These are phyloP conservation scores for Parmelia sp. DNA, from an alignment of 495 filamentous ascomycete genomes.

Conservation along the genomic window DNA sequence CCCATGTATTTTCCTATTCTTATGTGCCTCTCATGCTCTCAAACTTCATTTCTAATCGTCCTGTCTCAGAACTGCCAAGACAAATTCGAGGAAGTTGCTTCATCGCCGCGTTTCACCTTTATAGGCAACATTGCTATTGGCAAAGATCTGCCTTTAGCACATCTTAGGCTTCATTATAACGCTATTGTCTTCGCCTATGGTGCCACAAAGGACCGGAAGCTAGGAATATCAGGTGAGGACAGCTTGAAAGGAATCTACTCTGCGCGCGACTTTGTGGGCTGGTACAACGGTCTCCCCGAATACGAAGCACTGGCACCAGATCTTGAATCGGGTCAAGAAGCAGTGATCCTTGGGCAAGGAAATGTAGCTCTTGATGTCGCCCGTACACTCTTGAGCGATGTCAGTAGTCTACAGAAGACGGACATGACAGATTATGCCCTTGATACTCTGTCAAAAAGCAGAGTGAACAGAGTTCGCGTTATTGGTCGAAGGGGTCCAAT, in stretches of 20 bases:
- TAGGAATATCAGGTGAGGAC: constrained; percentile 78
- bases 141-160: constrained; percentile 57
- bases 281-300: constrained; percentile 95
- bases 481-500: constrained; percentile 82
- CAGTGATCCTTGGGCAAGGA: constrained; percentile 85
- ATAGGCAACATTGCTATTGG: constrained; percentile 85
- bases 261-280: constrained; percentile 90
- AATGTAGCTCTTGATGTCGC: constrained; percentile 96
- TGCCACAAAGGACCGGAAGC: constrained; percentile 69
- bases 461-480: constrained; percentile 70
- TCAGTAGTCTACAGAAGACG: constrained; percentile 67
- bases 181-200: constrained; percentile 91
- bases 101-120: constrained; percentile 77
- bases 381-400: constrained; percentile 68
- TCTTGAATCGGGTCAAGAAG: constrained; percentile 71
- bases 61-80: constrained; percentile 76
- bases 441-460: constrained; percentile 63
- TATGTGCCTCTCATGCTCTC: not conserved
- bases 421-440: constrained; percentile 84
- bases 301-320: constrained; percentile 70
- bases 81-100: constrained; percentile 82
- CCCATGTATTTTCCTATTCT: not conserved
- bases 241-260: constrained; percentile 68
- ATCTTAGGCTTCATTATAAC: constrained; percentile 78
- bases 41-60: constrained; percentile 4